Evolutionary conservation across 805 yeast species (phyloP), one percentile per base, ranked within the genome.

Genomic region (Candida coleopterorum): DNA sequence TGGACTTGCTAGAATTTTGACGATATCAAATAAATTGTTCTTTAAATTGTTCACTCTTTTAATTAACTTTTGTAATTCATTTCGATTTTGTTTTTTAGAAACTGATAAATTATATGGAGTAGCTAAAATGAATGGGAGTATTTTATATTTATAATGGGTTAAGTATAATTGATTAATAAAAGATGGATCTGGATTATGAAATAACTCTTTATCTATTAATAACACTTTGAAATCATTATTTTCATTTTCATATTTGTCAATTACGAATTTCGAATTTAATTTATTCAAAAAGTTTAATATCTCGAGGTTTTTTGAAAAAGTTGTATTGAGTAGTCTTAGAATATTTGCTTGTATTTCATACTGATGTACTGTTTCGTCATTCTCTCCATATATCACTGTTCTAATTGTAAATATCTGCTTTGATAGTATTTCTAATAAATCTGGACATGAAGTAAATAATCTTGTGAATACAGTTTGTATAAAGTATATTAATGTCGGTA

Each of bases 261-360:
- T n/a, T 11, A 27, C 17, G 11, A 28, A 34, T 12, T 17, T 25
- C 7, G 9, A 16, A 18, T 34, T 34, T n/a, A 34, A 18, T 18
- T 26, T 16, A 20, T 14, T 16, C n/a, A 34, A 9, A 3, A 29
- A 18, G 15, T 17, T 4, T 9, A 23, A 18, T 10, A 28, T 28
- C 17, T 18, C 3, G 3, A 9, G n/a, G 18, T 34, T 18, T 21
- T 23, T 35, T 4, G 27, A 22, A 30, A 40, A 40, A 21, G 32
- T 21, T 3, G 18, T 16, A 29, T 45, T 38, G 25, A 52, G 29
- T 14, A 50, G 17, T 18, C 40, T 35, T 10, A 53, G 34, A 14
- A 48, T 41, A 29, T 48, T 54, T 38, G 35, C 56, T 24, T 44
- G 49, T 20, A 55, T 29, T 39, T 60, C 62, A 25, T 44, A 46